Percentiles rank a stretch among this genome's conserved stretches.
Evolutionary conservation across 345 rosid species (phyloP).

Genomic region (Gossypium ekmanianum): DNA sequence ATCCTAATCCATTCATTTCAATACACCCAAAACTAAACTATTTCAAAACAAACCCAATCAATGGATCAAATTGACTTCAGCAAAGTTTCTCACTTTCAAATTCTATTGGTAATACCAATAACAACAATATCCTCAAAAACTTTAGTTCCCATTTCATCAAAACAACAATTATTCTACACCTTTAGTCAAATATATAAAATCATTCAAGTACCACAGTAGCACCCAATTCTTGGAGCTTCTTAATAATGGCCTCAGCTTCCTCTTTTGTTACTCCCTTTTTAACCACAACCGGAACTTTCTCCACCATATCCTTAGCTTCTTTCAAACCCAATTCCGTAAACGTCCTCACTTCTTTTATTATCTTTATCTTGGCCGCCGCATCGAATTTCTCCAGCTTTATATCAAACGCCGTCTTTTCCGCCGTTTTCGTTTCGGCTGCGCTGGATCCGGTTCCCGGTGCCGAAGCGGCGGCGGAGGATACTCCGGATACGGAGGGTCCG

Average conservation of each 20-base stretch:
- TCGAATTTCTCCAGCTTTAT: conserved; percentile 87
- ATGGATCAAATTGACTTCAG: neutral
- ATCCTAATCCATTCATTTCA: neutral
- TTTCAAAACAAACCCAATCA: neutral
- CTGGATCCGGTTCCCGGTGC: conserved; percentile 25
- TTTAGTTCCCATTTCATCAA: conserved; percentile 4
- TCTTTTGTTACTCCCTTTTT: conserved; percentile 70
- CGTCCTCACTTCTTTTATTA: conserved; percentile 72
- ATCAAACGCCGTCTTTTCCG: conserved; percentile 74
- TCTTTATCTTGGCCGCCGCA: conserved; percentile 60
- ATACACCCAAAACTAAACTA: neutral
- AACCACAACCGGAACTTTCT: conserved; percentile 70
- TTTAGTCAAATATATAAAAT: conserved; percentile 11
- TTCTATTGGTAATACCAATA: neutral
- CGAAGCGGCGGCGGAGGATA: conserved; percentile 27
- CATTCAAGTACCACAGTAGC: conserved; percentile 72
- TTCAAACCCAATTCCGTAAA: conserved; percentile 83
- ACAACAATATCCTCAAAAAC: neutral
- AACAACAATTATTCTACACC: conserved; percentile 13
- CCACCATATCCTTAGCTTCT: conserved; percentile 83
- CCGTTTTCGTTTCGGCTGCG: conserved; percentile 37
- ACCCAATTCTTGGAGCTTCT: conserved; percentile 70
- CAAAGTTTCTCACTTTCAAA: conserved; percentile 1
- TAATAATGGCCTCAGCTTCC: conserved; percentile 56
- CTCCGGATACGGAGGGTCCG: conserved; percentile 46